Evolutionary conservation across 78 protist genomes (phyloP).

Genomic region (Pigoraptor vietnamica): DNA sequence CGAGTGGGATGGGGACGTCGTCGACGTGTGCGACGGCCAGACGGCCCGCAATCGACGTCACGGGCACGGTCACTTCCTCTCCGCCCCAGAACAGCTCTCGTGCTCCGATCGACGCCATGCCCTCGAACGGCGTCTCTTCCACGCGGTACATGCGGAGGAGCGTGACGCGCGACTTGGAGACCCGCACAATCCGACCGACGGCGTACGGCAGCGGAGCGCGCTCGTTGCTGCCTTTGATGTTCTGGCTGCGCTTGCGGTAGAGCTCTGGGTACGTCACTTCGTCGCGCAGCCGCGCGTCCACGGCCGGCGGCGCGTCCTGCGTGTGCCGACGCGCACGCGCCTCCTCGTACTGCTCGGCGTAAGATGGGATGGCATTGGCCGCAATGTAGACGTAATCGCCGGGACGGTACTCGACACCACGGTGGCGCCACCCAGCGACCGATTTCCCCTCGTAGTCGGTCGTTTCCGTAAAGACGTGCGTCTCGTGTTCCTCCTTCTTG

Average conservation of each 20-base stretch:
- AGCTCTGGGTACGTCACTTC: neutral
- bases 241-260: neutral
- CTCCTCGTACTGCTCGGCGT: neutral
- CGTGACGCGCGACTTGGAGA: neutral
- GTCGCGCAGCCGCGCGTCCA: neutral
- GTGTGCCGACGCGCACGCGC: neutral
- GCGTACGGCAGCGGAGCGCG: neutral
- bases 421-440: neutral
- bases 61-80: neutral
- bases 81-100: neutral
- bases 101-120: neutral
- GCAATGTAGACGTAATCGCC: neutral
- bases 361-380: neutral
- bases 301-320: neutral
- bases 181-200: neutral
- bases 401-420: neutral
- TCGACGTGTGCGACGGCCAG: neutral
- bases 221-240: neutral
- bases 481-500: neutral
- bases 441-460: neutral
- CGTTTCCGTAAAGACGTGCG: neutral
- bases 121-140: neutral
- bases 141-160: neutral
- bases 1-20: neutral
- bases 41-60: neutral